Evolutionary conservation across 306 rosid species (phyloP).

Genomic region (Datisca glomerata): DNA sequence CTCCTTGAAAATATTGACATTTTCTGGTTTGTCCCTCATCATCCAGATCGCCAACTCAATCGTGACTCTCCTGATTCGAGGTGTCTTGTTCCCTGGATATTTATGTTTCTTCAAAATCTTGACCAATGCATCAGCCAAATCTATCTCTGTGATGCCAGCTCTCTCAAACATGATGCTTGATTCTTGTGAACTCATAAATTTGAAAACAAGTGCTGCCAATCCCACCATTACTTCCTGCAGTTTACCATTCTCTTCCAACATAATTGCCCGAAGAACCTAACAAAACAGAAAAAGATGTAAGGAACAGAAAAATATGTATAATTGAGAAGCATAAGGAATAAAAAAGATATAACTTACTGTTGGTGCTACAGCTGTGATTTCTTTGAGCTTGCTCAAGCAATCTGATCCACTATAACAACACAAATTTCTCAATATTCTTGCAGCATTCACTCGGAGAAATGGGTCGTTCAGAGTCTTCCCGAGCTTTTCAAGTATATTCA

Average conservation of each 20-base stretch:
- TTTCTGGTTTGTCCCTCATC: constrained; percentile 60
- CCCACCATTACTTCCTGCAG: constrained; percentile 94
- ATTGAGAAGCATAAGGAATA: neutral
- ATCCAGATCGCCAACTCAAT: constrained; percentile 83
- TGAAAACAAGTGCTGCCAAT: constrained; percentile 57
- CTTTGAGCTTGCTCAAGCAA: constrained; percentile 41
- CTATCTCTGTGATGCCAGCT: constrained; percentile 45
- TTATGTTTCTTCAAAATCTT: constrained; percentile 47
- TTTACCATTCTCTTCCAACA: constrained; percentile 58
- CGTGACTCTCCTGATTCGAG: constrained; percentile 74
- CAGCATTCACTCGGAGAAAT: constrained; percentile 50
- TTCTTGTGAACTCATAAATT: constrained; percentile 51
- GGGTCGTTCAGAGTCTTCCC: constrained; percentile 41
- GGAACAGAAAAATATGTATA: constrained; percentile 1
- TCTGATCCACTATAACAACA: constrained; percentile 54
- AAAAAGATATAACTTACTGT: constrained; percentile 40
- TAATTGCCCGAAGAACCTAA: constrained; percentile 61
- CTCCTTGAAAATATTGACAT: constrained; percentile 33
- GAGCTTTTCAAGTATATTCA: constrained; percentile 40
- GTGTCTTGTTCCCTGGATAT: constrained; percentile 60
- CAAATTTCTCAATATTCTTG: constrained; percentile 71
- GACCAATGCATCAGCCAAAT: constrained; percentile 38
- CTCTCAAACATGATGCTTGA: constrained; percentile 43
- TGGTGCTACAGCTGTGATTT: constrained; percentile 51
- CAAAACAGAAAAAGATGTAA: constrained; percentile 9